phyloP scores from a whole-genome alignment of 345 rosid genomes.

The Tarenaya hassleriana region DNA sequence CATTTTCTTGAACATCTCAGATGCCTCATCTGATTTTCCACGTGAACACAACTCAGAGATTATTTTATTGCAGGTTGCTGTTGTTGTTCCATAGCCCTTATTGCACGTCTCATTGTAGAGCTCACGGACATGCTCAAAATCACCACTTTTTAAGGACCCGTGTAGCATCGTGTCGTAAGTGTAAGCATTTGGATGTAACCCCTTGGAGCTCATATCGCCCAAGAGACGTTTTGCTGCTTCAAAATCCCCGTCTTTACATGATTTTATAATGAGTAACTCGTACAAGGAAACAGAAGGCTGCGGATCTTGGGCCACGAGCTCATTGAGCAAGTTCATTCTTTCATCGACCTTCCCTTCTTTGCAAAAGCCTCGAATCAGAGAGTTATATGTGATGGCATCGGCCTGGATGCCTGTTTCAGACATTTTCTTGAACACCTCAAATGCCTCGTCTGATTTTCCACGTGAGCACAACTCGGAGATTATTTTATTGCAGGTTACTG shows the following conservation, averaged over 20 bases:
- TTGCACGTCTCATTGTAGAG: constrained; percentile 43
- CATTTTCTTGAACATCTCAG: constrained; percentile 47
- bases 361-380: constrained; percentile 45
- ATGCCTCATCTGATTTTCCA: constrained; percentile 40
- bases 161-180: constrained; percentile 55
- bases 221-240: too few species aligned
- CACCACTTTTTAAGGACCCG: constrained; percentile 46
- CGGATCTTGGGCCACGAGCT: constrained; percentile 19
- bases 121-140: constrained; percentile 36
- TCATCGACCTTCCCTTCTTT: constrained; percentile 34
- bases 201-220: too few species aligned
- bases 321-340: constrained; percentile 15
- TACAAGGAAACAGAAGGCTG: constrained; percentile 19
- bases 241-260: too few species aligned
- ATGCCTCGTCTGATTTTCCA: constrained; percentile 40
- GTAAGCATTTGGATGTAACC: constrained; percentile 40
- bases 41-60: constrained; percentile 34
- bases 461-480: constrained; percentile 41
- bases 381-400: constrained; percentile 40
- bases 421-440: constrained; percentile 47
- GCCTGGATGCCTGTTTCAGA: constrained; percentile 40
- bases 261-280: too few species aligned
- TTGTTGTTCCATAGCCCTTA: constrained; percentile 41
- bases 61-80: constrained; percentile 40
- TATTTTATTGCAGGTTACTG: constrained; percentile 40